phyloP scores from a whole-genome alignment of 257 asterid genomes.

The Nicotiana noctiflora region DNA sequence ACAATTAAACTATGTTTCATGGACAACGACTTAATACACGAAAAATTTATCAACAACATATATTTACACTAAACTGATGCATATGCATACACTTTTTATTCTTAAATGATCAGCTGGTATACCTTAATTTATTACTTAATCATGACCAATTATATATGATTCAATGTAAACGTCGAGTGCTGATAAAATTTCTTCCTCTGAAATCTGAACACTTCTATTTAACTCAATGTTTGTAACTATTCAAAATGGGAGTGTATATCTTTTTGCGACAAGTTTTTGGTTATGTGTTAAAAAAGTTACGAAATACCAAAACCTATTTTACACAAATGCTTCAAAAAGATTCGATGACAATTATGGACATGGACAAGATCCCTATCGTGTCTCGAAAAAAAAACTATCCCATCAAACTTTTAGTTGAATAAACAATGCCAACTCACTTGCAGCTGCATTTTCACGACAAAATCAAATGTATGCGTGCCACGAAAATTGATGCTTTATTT shows the following conservation, averaged over 20 bases:
- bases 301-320: background rate
- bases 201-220: no score
- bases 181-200: background rate
- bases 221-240: background rate
- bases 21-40: no score
- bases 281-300: background rate
- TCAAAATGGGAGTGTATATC: background rate
- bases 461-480: background rate
- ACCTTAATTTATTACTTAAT: background rate
- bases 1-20: background rate
- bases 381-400: background rate
- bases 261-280: background rate
- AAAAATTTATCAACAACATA: background rate
- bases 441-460: slow-evolving; percentile 1
- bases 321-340: background rate
- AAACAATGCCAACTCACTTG: slow-evolving; percentile 4
- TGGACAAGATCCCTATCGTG: background rate
- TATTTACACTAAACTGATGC: background rate
- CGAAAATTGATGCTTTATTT: background rate
- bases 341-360: background rate
- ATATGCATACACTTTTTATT: background rate
- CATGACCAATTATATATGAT: background rate
- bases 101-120: no score
- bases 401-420: background rate
- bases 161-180: background rate